Evolutionary conservation across 1,139 yeast genomes (phyloP), one percentile per base, ranked within the genome.

Genomic region (Eremothecium coryli): DNA sequence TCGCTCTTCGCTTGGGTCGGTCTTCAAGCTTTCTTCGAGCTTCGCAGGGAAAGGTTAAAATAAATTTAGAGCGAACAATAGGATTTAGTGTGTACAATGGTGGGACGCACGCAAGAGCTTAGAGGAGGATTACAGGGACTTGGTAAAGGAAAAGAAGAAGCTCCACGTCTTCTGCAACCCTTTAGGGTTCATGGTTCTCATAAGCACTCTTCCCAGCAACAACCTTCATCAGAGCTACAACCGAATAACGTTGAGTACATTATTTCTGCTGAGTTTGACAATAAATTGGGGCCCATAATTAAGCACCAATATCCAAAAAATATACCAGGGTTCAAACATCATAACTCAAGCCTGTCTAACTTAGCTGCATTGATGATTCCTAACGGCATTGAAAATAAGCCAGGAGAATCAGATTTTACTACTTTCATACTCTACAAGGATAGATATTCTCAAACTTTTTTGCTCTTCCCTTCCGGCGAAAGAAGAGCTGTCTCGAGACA

Each of bases 331-430:
- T 47, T 48, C 27, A 41, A 35, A 28, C 32, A 33, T 15, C 16
- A 25, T 6, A 36, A 31, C 15, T 29, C 36, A 5, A 29, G 34
- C 9, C 21, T 38, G 6, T 32, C 41, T 8, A 42, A 43, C 31
- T 25, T 54, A 27, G 58, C 58, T 5, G 52, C 46, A 31, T 29
- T 53, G 14, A 48, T 54, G 57, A 50, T 54, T 9, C 58, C 58
- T 1, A 48, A 48, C 28, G 49, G 45, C 31, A 42, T 42, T 5
- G 59, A 54, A 33, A 31, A 40, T 18, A 34, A 32, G 4, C 45
- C 47, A 4, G 50, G 46, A 3, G 45, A 36, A 13, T 41, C 52
- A n/a, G 58, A 53, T 32, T 45, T 46, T 24, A 53, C 54, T 4
- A 36, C 40, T 7, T 50, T 53, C 32, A 45, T 45, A 11, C 36